These are phyloP conservation scores for Gossypium turneri DNA, from an alignment of 345 rosid species.

Conservation along the genomic window DNA sequence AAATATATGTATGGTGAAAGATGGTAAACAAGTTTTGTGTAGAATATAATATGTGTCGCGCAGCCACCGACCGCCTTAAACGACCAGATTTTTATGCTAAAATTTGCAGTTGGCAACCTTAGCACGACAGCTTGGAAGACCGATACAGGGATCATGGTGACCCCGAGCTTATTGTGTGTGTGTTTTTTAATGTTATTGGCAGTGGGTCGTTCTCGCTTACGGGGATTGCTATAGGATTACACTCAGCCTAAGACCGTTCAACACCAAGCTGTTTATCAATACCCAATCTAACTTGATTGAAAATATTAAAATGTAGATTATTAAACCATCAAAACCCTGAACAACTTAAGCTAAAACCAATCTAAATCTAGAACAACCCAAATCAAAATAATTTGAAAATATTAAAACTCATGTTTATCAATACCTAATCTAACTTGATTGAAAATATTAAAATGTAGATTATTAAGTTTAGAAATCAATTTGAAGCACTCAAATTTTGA, in stretches of 20 bases:
- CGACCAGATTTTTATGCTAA: background rate
- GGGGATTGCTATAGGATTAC: background rate
- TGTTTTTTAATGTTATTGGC: constrained; percentile 3
- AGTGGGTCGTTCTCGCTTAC: constrained; percentile 9
- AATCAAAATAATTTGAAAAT: too few relatives aligned
- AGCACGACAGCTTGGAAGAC: constrained; percentile 14
- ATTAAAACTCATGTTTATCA: too few relatives aligned
- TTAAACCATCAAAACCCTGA: too few relatives aligned
- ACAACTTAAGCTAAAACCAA: too few relatives aligned
- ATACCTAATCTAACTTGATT: too few relatives aligned
- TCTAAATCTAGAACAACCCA: too few relatives aligned
- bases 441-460: too few relatives aligned
- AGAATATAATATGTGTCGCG: constrained; percentile 9
- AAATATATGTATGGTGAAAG: background rate
- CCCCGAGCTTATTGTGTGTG: background rate
- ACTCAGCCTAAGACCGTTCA: constrained; percentile 12
- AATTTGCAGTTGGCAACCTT: background rate
- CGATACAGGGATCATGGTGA: background rate
- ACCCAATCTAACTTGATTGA: too few relatives aligned
- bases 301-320: too few relatives aligned
- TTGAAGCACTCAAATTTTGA: too few relatives aligned
- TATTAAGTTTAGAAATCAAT: too few relatives aligned
- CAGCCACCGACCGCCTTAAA: constrained; percentile 36
- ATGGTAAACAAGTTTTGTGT: background rate
- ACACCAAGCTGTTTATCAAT: background rate